Percentiles rank a stretch among this genome's conserved stretches.
Conservation (phyloP, 1,284 basidiomycete species). For the Cystobasidiaceae sp. region DNA sequence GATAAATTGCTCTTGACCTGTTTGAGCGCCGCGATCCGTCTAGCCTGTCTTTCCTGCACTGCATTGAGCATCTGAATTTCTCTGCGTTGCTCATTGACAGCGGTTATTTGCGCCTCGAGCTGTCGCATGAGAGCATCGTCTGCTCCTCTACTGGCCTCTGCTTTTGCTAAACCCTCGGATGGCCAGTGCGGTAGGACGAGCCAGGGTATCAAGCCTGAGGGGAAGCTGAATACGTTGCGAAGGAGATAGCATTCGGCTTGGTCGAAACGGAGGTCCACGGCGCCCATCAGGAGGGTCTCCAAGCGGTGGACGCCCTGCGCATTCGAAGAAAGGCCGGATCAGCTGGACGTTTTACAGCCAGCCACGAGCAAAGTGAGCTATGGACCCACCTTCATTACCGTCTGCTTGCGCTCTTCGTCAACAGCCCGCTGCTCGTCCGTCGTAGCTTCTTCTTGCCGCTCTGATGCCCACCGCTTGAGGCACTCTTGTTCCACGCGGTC, state of each 20-base stretch:
- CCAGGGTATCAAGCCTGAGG: constrained; percentile 36
- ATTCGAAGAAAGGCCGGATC: too few relatives aligned
- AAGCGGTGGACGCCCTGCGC: constrained; percentile 38
- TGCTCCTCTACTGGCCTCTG: neutral
- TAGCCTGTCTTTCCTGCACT: constrained; percentile 18
- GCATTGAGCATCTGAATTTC: constrained; percentile 26
- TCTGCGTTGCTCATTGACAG: constrained; percentile 35
- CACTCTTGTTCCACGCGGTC: constrained; percentile 30
- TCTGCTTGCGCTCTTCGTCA: constrained; percentile 14
- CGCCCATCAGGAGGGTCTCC: constrained; percentile 40
- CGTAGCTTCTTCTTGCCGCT: constrained; percentile 4
- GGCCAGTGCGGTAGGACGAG: constrained; percentile 38
- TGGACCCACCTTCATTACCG: constrained; percentile 14
- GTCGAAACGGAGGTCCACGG: constrained; percentile 41
- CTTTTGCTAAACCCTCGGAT: neutral
- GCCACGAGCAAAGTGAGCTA: neutral
- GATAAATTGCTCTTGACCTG: constrained; percentile 16
- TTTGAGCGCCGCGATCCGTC: constrained; percentile 23
- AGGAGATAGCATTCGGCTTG: constrained; percentile 41
- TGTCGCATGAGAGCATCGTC: constrained; percentile 32
- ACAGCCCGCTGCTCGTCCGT: too few relatives aligned
- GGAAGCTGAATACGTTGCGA: constrained; percentile 39
- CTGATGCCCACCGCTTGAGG: neutral
- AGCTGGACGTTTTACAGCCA: too few relatives aligned
- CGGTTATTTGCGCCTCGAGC: constrained; percentile 36